A percentile compares a stretch with the other conserved stretches of the same genome.
These are phyloP conservation scores for Coniella lustricola DNA, from an alignment of 2,329 filamentous ascomycete genomes.

Conservation along the genomic window DNA sequence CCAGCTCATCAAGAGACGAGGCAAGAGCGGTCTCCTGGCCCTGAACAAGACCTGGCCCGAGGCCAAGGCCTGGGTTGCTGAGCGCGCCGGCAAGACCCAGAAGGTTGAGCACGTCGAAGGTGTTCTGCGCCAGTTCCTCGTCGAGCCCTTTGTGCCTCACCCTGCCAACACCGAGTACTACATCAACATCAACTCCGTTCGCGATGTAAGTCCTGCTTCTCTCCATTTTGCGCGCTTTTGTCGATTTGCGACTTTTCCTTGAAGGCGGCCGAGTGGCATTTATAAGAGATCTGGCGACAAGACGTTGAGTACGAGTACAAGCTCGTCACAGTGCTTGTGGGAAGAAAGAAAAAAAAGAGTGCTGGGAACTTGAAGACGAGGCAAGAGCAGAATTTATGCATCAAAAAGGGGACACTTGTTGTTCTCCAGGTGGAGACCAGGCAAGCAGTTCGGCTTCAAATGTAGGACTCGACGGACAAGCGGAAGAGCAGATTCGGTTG, in stretches of 20 bases:
- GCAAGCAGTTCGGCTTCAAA: slow-evolving; percentile 5
- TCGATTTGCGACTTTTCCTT: slow-evolving; percentile 7
- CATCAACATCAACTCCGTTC: slow-evolving; percentile 99
- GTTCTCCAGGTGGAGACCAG: slow-evolving; percentile 13
- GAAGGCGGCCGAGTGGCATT: background rate
- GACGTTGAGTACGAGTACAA: background rate
- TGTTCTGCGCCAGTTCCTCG: slow-evolving; percentile 87
- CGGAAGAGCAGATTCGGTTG: slow-evolving; percentile 13
- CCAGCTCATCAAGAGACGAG: slow-evolving; percentile 98
- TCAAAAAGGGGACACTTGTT: slow-evolving; percentile 3
- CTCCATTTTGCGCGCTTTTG: slow-evolving; percentile 26
- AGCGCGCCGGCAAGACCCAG: slow-evolving; percentile 83
- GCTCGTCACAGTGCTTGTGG: too few relatives aligned
- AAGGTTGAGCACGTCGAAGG: slow-evolving; percentile 89
- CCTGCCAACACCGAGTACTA: slow-evolving; percentile 96
- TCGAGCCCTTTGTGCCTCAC: slow-evolving; percentile 97
- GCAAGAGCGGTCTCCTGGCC: slow-evolving; percentile 93
- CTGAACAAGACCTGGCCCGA: slow-evolving; percentile 98
- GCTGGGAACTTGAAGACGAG: background rate
- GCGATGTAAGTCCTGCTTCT: slow-evolving; percentile 68
- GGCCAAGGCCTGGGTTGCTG: slow-evolving; percentile 87
- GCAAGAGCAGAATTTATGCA: slow-evolving; percentile 1
- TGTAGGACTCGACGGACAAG: slow-evolving; percentile 11
- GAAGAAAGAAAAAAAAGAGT: background rate
- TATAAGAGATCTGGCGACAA: too few relatives aligned